Conservation (phyloP, 2,329 filamentous ascomycete species). For the Sclerotinia spermophila region DNA sequence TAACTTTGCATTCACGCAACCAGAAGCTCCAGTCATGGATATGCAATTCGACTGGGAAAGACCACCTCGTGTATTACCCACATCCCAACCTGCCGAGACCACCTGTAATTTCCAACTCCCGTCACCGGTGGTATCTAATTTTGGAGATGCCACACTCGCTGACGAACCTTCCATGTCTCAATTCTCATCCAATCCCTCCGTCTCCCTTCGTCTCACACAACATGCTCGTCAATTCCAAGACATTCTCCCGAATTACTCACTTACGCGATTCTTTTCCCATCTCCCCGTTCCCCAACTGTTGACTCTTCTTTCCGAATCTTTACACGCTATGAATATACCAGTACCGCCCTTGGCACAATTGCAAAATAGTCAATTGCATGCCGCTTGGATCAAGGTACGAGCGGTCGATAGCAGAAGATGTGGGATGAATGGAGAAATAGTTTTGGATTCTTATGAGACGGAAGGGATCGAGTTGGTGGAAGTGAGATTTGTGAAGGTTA, state of each 20-base stretch:
- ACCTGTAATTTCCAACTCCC: conserved; percentile 48
- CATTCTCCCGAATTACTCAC: conserved; percentile 80
- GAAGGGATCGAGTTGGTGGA: conserved; percentile 65
- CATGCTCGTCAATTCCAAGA: conserved; percentile 84
- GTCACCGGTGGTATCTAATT: neutral
- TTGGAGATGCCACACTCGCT: conserved; percentile 50
- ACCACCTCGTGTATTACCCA: conserved; percentile 44
- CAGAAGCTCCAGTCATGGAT: conserved; percentile 71
- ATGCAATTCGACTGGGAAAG: conserved; percentile 85
- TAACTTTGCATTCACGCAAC: conserved; percentile 76
- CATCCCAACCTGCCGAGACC: conserved; percentile 44
- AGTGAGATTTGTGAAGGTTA: conserved; percentile 88
- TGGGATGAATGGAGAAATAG: conserved; percentile 68
- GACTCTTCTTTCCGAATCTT: conserved; percentile 72
- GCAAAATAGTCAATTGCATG: conserved; percentile 49
- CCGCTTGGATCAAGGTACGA: conserved; percentile 67
- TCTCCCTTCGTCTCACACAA: conserved; percentile 83
- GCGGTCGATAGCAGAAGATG: conserved; percentile 70
- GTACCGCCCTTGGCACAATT: conserved; percentile 47
- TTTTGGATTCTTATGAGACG: conserved; percentile 63
- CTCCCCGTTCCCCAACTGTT: conserved; percentile 72
- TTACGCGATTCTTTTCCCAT: conserved; percentile 89
- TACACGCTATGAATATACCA: conserved; percentile 83
- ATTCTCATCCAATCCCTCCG: conserved; percentile 74
- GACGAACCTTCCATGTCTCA: conserved; percentile 86